phyloP scores from a whole-genome alignment of 73 alveolate genomes.

The Stentor roeselii region DNA sequence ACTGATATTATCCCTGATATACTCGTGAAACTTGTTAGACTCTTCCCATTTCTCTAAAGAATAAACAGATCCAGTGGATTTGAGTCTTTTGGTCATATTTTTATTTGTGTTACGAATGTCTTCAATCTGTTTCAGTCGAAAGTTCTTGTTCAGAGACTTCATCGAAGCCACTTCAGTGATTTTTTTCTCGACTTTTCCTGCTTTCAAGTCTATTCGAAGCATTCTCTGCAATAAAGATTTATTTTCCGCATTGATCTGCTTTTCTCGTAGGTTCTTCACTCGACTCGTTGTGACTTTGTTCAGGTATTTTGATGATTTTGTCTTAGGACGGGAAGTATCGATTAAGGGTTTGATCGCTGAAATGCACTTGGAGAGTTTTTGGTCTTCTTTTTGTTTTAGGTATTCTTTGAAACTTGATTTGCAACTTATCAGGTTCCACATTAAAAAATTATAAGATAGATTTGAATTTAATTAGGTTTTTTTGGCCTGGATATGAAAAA shows the following conservation, averaged over 20 bases:
- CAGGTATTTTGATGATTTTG: background rate
- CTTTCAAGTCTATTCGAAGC: background rate
- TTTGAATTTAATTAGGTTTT: too few species aligned
- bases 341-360: background rate
- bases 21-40: background rate
- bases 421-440: background rate
- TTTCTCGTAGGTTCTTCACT: background rate
- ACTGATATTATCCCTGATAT: background rate
- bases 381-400: background rate
- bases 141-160: constrained; percentile 37
- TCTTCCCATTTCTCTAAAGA: constrained; percentile 18
- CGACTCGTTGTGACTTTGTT: background rate
- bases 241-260: background rate
- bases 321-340: background rate
- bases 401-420: background rate
- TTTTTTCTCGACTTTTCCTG: background rate
- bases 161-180: background rate
- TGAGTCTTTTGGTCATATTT: background rate
- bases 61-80: background rate
- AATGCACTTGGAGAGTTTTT: background rate
- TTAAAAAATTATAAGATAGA: background rate
- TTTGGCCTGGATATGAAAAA: too few species aligned
- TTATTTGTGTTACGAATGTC: background rate
- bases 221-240: background rate
- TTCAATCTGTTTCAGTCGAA: constrained; percentile 18